phyloP scores from a whole-genome alignment of 1,284 basidiomycete species.

The Pyrrhoderma lamaoense region DNA sequence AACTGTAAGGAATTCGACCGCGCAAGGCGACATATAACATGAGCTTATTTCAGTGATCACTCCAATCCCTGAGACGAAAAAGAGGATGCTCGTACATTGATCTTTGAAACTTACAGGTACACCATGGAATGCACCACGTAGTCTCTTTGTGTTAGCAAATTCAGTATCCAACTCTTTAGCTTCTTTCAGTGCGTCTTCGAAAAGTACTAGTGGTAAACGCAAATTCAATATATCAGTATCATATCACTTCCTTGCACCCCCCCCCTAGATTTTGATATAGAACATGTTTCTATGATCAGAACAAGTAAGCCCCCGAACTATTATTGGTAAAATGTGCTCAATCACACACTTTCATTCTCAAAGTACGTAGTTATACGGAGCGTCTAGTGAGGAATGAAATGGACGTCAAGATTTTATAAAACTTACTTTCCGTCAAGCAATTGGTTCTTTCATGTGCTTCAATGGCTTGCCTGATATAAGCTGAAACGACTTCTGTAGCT shows the following conservation, averaged over 20 bases:
- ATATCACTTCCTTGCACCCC: background rate
- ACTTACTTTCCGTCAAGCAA: constrained; percentile 68
- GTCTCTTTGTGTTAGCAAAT: constrained; percentile 48
- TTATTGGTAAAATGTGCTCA: too few relatives aligned
- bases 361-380: too few relatives aligned
- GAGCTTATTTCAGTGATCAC: background rate
- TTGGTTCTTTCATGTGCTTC: constrained; percentile 63
- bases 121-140: constrained; percentile 73
- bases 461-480: constrained; percentile 62
- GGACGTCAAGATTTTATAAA: background rate
- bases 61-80: background rate
- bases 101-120: constrained; percentile 79
- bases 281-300: too few relatives aligned
- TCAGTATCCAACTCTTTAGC: constrained; percentile 61
- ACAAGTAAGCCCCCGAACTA: too few relatives aligned
- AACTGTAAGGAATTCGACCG: too few relatives aligned
- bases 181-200: constrained; percentile 54
- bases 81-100: constrained; percentile 38
- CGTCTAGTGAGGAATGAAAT: too few relatives aligned
- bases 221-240: background rate
- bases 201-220: constrained; percentile 46
- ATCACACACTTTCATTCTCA: too few relatives aligned
- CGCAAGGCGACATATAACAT: too few relatives aligned
- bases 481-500: constrained; percentile 61
- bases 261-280: background rate